These are phyloP conservation scores for Uncinocarpus reesii DNA, from an alignment of 2,329 filamentous ascomycete species.

Conservation along the genomic window DNA sequence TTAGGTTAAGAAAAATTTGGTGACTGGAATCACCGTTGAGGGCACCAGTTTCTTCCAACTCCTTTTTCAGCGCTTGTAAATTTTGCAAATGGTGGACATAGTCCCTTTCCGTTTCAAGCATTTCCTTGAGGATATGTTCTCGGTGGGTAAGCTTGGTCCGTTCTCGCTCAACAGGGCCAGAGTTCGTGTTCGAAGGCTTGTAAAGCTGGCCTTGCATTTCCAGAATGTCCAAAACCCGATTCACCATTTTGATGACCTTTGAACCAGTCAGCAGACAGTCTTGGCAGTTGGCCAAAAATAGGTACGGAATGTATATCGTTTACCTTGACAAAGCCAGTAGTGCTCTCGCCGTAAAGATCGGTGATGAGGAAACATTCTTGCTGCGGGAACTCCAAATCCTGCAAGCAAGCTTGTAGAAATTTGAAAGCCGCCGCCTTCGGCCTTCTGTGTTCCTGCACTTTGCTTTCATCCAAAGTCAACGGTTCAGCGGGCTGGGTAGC, in stretches of 20 bases:
- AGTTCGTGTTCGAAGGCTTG: conserved; percentile 45
- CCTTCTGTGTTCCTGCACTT: conserved; percentile 58
- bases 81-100: conserved; percentile 97
- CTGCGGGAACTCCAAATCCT: conserved; percentile 66
- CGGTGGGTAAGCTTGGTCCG: conserved; percentile 56
- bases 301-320: background rate
- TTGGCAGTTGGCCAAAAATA: background rate
- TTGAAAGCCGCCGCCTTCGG: conserved; percentile 84
- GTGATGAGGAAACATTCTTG: conserved; percentile 84
- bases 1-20: conserved; percentile 93
- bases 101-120: conserved; percentile 91
- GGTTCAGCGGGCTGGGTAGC: conserved; percentile 60
- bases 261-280: conserved; percentile 1
- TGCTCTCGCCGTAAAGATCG: conserved; percentile 87
- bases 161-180: conserved; percentile 41
- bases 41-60: conserved; percentile 74
- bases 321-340: conserved; percentile 93
- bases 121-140: conserved; percentile 81
- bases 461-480: conserved; percentile 56
- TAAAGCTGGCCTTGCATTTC: conserved; percentile 67
- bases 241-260: conserved; percentile 80
- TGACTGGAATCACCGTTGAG: conserved; percentile 85
- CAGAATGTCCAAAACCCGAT: conserved; percentile 78
- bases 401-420: conserved; percentile 81
- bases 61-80: conserved; percentile 81